A percentile compares a stretch with the other conserved stretches of the same genome.
Conservation (phyloP, 2,329 filamentous ascomycete genomes). For the Sporothrix brunneoviolacea region DNA sequence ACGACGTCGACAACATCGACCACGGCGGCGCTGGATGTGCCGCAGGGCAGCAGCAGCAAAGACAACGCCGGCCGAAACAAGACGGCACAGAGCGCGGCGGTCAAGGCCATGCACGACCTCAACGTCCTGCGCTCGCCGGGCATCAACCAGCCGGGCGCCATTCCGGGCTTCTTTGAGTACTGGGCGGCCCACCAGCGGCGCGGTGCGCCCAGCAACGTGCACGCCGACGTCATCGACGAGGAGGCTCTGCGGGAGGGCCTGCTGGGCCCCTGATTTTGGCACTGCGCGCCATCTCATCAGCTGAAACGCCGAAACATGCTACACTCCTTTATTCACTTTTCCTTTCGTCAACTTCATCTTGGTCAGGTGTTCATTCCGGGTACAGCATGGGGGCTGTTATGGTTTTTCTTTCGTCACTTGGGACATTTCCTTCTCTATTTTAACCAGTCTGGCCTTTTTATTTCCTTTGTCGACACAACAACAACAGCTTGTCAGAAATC, state of each 20-base stretch:
- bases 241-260: slow-evolving; percentile 56
- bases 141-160: slow-evolving; percentile 70
- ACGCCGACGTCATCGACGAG: slow-evolving; percentile 51
- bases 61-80: not conserved
- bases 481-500: too few relatives aligned
- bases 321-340: too few relatives aligned
- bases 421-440: too few relatives aligned
- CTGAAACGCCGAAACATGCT: too few relatives aligned
- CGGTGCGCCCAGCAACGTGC: slow-evolving; percentile 49
- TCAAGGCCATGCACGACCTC: slow-evolving; percentile 24
- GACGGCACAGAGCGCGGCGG: not conserved
- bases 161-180: slow-evolving; percentile 63
- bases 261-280: slow-evolving; percentile 28
- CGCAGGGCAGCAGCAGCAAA: not conserved
- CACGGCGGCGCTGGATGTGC: not conserved
- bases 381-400: too few relatives aligned
- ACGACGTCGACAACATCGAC: not conserved
- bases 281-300: too few relatives aligned
- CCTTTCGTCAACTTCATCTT: too few relatives aligned
- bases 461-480: too few relatives aligned
- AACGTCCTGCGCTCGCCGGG: slow-evolving; percentile 52
- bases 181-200: slow-evolving; percentile 44
- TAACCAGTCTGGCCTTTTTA: too few relatives aligned
- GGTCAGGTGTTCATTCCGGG: too few relatives aligned
- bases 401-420: too few relatives aligned